These are phyloP conservation scores for Gracilaria gracilis DNA, from an alignment of 23 red algal genomes.

Conservation along the genomic window DNA sequence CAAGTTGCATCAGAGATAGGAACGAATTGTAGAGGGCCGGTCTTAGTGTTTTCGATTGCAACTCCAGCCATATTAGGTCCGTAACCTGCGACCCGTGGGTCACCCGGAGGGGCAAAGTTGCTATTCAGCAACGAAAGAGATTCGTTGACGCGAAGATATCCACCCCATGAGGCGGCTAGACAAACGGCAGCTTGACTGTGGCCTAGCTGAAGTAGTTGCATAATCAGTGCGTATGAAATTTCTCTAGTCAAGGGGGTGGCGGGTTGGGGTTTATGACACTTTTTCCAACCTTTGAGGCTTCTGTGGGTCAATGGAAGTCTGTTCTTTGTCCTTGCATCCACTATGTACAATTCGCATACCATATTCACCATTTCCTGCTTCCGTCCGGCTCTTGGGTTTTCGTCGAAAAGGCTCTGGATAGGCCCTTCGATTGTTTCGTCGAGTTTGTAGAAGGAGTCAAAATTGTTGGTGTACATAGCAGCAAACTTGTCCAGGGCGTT, in stretches of 20 bases:
- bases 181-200: not conserved
- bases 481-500: not conserved
- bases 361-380: constrained; percentile 3
- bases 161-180: not conserved
- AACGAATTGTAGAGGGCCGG: no score
- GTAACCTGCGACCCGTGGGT: no score
- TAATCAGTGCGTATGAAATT: not conserved
- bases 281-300: not conserved
- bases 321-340: not conserved
- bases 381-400: not conserved
- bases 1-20: no score
- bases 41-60: no score
- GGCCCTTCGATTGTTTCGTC: not conserved
- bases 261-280: not conserved
- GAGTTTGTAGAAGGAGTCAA: not conserved
- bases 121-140: not conserved
- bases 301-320: not conserved
- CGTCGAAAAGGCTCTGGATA: not conserved
- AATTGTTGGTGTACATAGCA: not conserved
- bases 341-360: not conserved
- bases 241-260: not conserved
- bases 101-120: no score
- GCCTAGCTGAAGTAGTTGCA: not conserved
- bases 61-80: no score
- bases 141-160: not conserved